Conservation (phyloP, 2,329 filamentous ascomycete species). For the Alternaria conjuncta region DNA sequence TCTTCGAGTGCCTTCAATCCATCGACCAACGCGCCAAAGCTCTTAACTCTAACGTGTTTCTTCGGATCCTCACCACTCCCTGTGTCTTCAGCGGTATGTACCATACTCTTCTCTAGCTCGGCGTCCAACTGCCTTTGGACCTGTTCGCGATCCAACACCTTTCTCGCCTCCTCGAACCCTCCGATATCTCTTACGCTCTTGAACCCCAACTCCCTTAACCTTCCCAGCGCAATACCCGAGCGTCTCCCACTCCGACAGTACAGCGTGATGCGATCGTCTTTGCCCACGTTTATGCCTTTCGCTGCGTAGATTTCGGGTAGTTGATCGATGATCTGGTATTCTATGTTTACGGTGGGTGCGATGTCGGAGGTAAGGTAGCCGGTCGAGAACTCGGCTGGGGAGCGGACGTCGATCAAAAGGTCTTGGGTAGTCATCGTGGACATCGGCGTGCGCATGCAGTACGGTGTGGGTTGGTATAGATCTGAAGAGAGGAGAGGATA, state of each 20-base stretch:
- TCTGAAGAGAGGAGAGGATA: neutral
- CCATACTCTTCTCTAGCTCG: constrained; percentile 4
- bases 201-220: constrained; percentile 39
- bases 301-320: constrained; percentile 30
- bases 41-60: constrained; percentile 26
- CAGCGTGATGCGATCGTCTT: constrained; percentile 43
- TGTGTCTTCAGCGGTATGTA: neutral
- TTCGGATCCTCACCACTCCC: constrained; percentile 8
- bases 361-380: constrained; percentile 36
- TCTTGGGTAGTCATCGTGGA: constrained; percentile 12
- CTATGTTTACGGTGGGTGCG: constrained; percentile 44
- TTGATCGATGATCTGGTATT: constrained; percentile 44
- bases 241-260: constrained; percentile 48
- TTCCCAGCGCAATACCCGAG: constrained; percentile 41
- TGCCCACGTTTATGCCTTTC: constrained; percentile 24
- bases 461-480: neutral
- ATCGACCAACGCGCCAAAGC: constrained; percentile 31
- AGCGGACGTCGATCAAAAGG: constrained; percentile 47
- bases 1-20: constrained; percentile 37
- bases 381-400: constrained; percentile 44
- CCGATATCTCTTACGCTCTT: constrained; percentile 44
- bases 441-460: neutral
- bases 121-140: constrained; percentile 22
- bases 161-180: constrained; percentile 42
- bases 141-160: constrained; percentile 37